Percentiles rank a stretch among this genome's conserved stretches.
These are phyloP conservation scores for Acmispon strigosus DNA, from an alignment of 306 rosid species.

Conservation along the genomic window DNA sequence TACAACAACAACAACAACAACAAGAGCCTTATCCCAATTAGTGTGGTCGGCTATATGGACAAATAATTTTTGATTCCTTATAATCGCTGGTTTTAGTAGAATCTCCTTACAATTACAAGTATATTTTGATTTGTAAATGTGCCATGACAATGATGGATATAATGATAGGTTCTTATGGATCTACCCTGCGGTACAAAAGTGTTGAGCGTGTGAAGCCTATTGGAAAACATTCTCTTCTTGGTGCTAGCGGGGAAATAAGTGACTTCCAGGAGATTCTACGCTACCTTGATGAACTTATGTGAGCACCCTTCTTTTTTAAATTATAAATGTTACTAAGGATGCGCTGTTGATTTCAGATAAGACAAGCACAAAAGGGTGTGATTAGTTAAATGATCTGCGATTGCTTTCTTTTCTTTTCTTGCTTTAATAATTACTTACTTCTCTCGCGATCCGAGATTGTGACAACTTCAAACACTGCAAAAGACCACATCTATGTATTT, in stretches of 20 bases:
- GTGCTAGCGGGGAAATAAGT: slow-evolving; percentile 95
- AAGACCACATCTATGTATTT: neutral
- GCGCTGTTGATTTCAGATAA: slow-evolving; percentile 9
- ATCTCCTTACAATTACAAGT: no score
- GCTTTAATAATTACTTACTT: neutral
- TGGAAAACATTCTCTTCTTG: slow-evolving; percentile 88
- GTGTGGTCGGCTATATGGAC: no score
- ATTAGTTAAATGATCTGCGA: neutral
- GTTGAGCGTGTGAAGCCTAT: slow-evolving; percentile 76
- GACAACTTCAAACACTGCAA: neutral
- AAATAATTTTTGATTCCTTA: neutral
- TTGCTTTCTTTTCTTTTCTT: neutral
- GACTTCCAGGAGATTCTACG: slow-evolving; percentile 83
- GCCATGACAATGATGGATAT: neutral
- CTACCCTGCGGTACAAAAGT: slow-evolving; percentile 88
- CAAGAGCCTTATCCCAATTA: no score
- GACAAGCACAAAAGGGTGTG: neutral
- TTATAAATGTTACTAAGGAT: neutral
- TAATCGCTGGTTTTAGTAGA: neutral
- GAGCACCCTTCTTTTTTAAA: slow-evolving; percentile 17
- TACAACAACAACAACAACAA: no score
- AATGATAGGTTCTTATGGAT: slow-evolving; percentile 83
- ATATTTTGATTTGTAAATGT: no score
- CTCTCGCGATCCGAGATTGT: neutral
- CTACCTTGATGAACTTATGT: slow-evolving; percentile 84